A percentile compares a stretch with the other conserved stretches of the same genome.
Conservation (phyloP, 257 asterid species). For the Orobanche coerulescens region DNA sequence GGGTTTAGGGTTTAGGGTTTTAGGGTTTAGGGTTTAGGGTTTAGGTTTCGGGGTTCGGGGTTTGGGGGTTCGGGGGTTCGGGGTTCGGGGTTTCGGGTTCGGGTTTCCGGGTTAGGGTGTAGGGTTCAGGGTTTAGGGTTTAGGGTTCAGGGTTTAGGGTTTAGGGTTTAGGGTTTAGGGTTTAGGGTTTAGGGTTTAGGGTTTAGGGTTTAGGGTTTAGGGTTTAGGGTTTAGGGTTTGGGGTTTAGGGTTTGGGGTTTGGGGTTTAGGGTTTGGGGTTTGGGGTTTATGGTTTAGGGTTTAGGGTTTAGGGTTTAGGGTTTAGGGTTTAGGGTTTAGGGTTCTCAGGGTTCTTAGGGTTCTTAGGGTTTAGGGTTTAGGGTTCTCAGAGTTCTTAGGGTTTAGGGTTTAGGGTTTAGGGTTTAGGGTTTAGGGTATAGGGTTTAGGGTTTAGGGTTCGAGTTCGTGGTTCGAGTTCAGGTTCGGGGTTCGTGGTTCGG, state of each 20-base stretch:
- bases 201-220: constrained; percentile 11
- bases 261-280: constrained; percentile 11
- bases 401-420: constrained; percentile 21
- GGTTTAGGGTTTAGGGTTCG: constrained; percentile 19
- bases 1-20: constrained; percentile 15
- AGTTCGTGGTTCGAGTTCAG: constrained; percentile 5
- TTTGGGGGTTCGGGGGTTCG: too few relatives aligned
- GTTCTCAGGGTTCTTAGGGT: too few relatives aligned
- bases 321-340: constrained; percentile 11
- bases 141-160: constrained; percentile 10
- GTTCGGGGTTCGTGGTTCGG: constrained; percentile 22
- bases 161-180: constrained; percentile 12
- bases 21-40: too few relatives aligned
- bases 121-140: constrained; percentile 17
- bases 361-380: too few relatives aligned
- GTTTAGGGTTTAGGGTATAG: constrained; percentile 22
- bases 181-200: constrained; percentile 14
- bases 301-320: constrained; percentile 18
- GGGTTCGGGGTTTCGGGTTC: too few relatives aligned
- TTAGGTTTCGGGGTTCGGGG: too few relatives aligned
- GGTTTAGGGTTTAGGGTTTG: constrained; percentile 13
- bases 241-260: constrained; percentile 14
- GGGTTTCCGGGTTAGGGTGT: background rate
- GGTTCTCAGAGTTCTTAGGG: background rate
- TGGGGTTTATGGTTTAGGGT: constrained; percentile 12